Conservation (phyloP, 1,139 yeast species). For the Scheffersomyces segobiensis region DNA sequence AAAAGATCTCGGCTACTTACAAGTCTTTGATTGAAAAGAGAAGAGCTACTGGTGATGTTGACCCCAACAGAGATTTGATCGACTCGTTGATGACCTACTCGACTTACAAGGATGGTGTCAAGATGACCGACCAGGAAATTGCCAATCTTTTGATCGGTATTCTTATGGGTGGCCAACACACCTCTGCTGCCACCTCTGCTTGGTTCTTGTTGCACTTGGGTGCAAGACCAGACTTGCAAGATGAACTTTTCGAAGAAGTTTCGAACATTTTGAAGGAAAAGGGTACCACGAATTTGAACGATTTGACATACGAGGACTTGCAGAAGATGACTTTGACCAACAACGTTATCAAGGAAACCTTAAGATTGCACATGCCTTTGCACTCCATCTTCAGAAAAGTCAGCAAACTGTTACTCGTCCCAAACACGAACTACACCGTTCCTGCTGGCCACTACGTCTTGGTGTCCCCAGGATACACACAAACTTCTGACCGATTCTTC, state of each 20-base stretch:
- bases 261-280: constrained; percentile 52
- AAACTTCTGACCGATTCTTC: constrained; percentile 74
- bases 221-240: constrained; percentile 80
- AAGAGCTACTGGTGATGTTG: constrained; percentile 71
- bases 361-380: constrained; percentile 93
- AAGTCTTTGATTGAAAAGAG: constrained; percentile 74
- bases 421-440: constrained; percentile 76
- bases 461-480: constrained; percentile 92
- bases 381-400: constrained; percentile 96
- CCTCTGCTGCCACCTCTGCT: constrained; percentile 93
- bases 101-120: constrained; percentile 88
- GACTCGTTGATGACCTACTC: constrained; percentile 83
- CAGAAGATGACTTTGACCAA: constrained; percentile 80
- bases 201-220: constrained; percentile 93
- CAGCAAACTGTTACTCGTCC: constrained; percentile 72
- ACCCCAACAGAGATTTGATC: constrained; percentile 80
- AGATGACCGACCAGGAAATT: constrained; percentile 93
- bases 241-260: constrained; percentile 76
- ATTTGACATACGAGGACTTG: constrained; percentile 76
- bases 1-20: constrained; percentile 75
- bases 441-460: constrained; percentile 89
- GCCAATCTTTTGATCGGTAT: constrained; percentile 93
- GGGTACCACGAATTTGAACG: constrained; percentile 42
- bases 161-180: constrained; percentile 99
- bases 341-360: constrained; percentile 85